These are phyloP conservation scores for Fusarium kyushuense DNA, from an alignment of 2,329 filamentous ascomycete genomes.

Conservation along the genomic window DNA sequence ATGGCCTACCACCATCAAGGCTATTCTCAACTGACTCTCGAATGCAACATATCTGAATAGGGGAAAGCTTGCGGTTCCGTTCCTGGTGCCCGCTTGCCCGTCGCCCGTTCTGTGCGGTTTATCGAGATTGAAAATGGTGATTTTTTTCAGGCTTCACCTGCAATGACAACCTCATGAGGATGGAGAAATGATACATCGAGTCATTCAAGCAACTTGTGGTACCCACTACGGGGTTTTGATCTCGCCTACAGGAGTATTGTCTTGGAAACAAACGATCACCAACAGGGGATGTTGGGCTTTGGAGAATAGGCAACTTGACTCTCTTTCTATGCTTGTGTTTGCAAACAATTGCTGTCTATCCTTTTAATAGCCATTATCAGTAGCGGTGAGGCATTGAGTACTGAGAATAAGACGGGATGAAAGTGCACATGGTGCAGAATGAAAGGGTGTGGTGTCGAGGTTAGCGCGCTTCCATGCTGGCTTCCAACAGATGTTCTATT, in stretches of 20 bases:
- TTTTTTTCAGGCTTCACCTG: background rate
- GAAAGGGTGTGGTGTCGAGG: conserved; percentile 19
- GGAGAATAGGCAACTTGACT: conserved; percentile 1
- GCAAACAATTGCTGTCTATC: background rate
- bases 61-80: conserved; percentile 25
- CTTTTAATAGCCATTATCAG: background rate
- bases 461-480: conserved; percentile 33
- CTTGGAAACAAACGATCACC: conserved; percentile 14
- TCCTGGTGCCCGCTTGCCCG: conserved; percentile 9
- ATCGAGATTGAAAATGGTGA: conserved; percentile 7
- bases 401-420: background rate
- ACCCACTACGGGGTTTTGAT: conserved; percentile 2
- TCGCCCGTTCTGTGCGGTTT: background rate
- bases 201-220: conserved; percentile 5
- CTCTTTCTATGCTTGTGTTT: conserved; percentile 14
- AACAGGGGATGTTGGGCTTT: conserved; percentile 15
- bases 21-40: conserved; percentile 2
- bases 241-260: conserved; percentile 7
- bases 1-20: conserved; percentile 3
- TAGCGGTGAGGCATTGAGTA: conserved; percentile 13
- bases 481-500: conserved; percentile 37
- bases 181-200: background rate
- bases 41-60: conserved; percentile 8
- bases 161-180: background rate
- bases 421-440: conserved; percentile 10